Conservation (phyloP, 768 basidiomycete species). For the Termitomyces sp. region DNA sequence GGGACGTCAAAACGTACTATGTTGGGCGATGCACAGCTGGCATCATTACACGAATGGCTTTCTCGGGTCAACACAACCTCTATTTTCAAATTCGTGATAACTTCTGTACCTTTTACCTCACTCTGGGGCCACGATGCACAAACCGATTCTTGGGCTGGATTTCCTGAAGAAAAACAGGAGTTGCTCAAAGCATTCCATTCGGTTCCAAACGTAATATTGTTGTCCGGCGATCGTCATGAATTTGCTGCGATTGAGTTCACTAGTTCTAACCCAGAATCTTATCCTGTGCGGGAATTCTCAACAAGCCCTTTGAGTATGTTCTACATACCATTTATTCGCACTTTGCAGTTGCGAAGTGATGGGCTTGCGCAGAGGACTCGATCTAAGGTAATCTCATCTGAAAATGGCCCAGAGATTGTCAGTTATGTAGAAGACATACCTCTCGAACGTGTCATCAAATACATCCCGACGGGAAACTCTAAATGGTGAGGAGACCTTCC, state of each 20-base stretch:
- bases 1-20: slow-evolving; percentile 45
- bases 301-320: slow-evolving; percentile 73
- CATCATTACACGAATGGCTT: slow-evolving; percentile 63
- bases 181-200: slow-evolving; percentile 58
- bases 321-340: slow-evolving; percentile 59
- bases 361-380: slow-evolving; percentile 36
- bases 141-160: slow-evolving; percentile 71
- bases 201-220: slow-evolving; percentile 67
- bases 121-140: slow-evolving; percentile 66
- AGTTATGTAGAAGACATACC: slow-evolving; percentile 40
- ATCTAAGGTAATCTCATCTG: slow-evolving; percentile 26
- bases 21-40: slow-evolving; percentile 66
- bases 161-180: slow-evolving; percentile 53
- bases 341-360: slow-evolving; percentile 45
- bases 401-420: slow-evolving; percentile 24
- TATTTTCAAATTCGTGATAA: slow-evolving; percentile 76
- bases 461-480: slow-evolving; percentile 62
- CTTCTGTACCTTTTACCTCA: slow-evolving; percentile 72
- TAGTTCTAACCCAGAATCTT: slow-evolving; percentile 29
- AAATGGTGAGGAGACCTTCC: slow-evolving; percentile 50
- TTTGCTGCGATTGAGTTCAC: slow-evolving; percentile 71
- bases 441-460: slow-evolving; percentile 53
- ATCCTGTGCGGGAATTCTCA: slow-evolving; percentile 60
- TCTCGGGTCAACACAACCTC: slow-evolving; percentile 65
- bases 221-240: slow-evolving; percentile 79